A percentile compares a stretch with the other conserved stretches of the same genome.
Conservation (phyloP, 2,329 filamentous ascomycete species). For the Sarocladiaceae sp. region DNA sequence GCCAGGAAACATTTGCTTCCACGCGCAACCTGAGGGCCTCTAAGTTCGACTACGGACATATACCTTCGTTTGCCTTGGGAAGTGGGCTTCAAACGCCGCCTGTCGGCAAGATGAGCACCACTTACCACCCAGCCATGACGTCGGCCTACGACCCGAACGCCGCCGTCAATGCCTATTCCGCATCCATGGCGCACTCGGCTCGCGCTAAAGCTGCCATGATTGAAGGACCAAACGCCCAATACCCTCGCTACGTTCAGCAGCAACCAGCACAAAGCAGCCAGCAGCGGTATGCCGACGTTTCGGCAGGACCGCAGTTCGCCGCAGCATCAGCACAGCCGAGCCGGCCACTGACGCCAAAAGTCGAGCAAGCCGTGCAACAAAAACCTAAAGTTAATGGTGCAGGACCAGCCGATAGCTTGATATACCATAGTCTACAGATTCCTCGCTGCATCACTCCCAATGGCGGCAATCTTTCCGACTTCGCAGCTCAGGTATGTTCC, state of each 20-base stretch:
- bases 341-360: constrained; percentile 14
- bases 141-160: constrained; percentile 41
- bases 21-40: background rate
- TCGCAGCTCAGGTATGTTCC: constrained; percentile 69
- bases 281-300: background rate
- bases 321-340: constrained; percentile 12
- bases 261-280: constrained; percentile 1
- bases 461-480: constrained; percentile 74
- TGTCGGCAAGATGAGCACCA: constrained; percentile 47
- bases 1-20: background rate
- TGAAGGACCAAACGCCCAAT: constrained; percentile 28
- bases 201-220: constrained; percentile 26
- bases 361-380: background rate
- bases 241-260: constrained; percentile 25
- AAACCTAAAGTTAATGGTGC: constrained; percentile 10
- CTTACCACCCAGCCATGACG: constrained; percentile 45
- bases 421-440: constrained; percentile 62
- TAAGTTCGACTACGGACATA: background rate
- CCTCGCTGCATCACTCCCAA: constrained; percentile 71
- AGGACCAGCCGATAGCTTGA: constrained; percentile 33
- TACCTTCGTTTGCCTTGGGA: constrained; percentile 11
- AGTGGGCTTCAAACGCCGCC: constrained; percentile 47
- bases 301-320: constrained; percentile 12
- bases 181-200: constrained; percentile 27
- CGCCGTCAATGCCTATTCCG: constrained; percentile 36